Evolutionary conservation across 352 stramenopile genomes (phyloP), one percentile per base, ranked within the genome.

Genomic region (Globisporangium orthogonon): DNA sequence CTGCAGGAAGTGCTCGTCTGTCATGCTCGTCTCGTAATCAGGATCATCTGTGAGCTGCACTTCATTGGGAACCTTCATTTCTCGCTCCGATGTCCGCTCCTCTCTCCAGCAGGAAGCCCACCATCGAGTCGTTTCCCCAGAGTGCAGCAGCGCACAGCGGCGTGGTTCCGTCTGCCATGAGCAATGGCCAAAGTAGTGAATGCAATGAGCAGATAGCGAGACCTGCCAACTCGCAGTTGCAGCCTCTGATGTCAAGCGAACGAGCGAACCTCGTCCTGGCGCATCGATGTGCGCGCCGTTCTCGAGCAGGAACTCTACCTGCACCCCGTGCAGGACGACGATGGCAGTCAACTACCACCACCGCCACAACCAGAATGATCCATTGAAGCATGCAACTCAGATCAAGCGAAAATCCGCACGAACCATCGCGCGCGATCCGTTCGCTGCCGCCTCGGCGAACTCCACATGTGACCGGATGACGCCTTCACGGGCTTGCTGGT

Each of bases 121-220:
- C 78, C 78, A 88, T 88, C 5, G 58, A 45, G 48, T 86, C 75
- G 50, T 88, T 88, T 11, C 76, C 78, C 76, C 75, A 88, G 1
- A 86, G 62, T 28, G 75, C 73, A 39, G 78, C 73, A 28, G 78
- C 75, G 18, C 75, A 88, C 7, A 86, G 52, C 23, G 78, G 75
- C 15, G 78, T 88, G 31, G 75, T 86, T 50, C 78, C 78, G 67
- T 86, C 78, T 88, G 35, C 37, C 35, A 0, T 9, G 33, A 37
- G 33, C 33, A 37, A 37, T 9, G 33, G 15, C 44, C 41, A 47
- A 7, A 10, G 33, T 11, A 37, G 33, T 9, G 23, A 23, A 23
- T 23, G 23, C 41, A 31, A 2, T n/a, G 17, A 30, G 18, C 13
- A 37, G 23, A 23, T 23, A 23, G 23, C 23, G 23, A 23, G 23